phyloP scores from a whole-genome alignment of 163 green algal genomes.

The Smithsoniella earleae region DNA sequence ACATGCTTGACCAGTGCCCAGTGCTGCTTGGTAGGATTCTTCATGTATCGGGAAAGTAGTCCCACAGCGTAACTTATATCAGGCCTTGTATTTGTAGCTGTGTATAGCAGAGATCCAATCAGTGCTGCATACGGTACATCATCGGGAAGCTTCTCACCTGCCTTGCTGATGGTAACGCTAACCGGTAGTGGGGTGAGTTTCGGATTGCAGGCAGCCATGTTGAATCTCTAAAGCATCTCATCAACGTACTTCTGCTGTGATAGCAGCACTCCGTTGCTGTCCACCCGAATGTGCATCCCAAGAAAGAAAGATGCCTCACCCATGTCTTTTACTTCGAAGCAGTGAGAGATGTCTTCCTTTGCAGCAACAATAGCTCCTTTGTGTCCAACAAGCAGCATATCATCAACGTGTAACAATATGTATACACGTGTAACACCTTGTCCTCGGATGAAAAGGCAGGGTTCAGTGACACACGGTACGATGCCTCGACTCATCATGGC shows the following conservation, averaged over 20 bases:
- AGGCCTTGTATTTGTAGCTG: slow-evolving; percentile 36
- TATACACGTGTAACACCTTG: background rate
- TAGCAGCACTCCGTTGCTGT: background rate
- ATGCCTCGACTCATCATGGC: too few relatives aligned
- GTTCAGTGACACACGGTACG: slow-evolving; percentile 33
- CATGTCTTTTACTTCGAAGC: slow-evolving; percentile 40
- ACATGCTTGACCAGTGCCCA: slow-evolving; percentile 38
- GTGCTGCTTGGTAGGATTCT: slow-evolving; percentile 32
- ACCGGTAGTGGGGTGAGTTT: background rate
- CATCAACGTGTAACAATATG: slow-evolving; percentile 41
- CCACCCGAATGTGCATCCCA: slow-evolving; percentile 41
- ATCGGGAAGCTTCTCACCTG: background rate
- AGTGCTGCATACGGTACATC: slow-evolving; percentile 35
- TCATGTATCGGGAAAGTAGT: slow-evolving; percentile 37
- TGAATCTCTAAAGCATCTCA: background rate
- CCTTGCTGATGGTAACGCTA: background rate
- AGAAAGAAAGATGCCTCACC: slow-evolving; percentile 38
- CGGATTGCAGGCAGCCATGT: background rate
- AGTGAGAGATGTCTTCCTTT: too few relatives aligned
- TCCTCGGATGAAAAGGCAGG: slow-evolving; percentile 36
- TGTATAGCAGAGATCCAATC: slow-evolving; percentile 40
- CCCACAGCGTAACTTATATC: slow-evolving; percentile 41
- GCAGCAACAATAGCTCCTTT: background rate
- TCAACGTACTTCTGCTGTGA: background rate
- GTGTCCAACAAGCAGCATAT: slow-evolving; percentile 34